phyloP scores from a whole-genome alignment of 768 basidiomycete genomes.

The Xerocomellus chrysenteron region DNA sequence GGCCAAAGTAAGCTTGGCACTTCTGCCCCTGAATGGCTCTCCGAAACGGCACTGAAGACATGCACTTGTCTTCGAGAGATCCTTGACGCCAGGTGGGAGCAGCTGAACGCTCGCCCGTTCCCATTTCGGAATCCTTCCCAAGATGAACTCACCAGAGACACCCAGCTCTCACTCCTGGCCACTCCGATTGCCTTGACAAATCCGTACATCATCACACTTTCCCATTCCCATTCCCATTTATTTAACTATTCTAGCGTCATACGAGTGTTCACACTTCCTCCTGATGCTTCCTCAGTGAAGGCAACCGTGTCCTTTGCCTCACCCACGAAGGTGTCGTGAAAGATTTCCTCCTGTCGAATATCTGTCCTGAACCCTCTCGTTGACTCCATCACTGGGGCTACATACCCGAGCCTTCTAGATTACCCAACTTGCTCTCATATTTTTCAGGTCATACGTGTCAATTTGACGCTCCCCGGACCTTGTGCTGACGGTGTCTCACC shows the following conservation, averaged over 20 bases:
- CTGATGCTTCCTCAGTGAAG: neutral
- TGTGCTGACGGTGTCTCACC: neutral
- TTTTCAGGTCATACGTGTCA: neutral
- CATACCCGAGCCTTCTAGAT: neutral
- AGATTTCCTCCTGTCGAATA: accelerated
- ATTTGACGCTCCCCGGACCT: neutral
- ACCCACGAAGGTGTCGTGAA: neutral
- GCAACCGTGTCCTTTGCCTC: neutral
- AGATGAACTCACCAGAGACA: too few species aligned
- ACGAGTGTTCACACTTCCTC: neutral
- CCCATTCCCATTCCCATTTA: too few species aligned
- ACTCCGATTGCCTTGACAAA: neutral
- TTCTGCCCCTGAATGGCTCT: too few species aligned
- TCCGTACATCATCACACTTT: neutral
- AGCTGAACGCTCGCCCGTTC: too few species aligned
- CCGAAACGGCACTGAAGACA: too few species aligned
- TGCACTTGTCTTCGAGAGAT: too few species aligned
- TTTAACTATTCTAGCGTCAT: neutral
- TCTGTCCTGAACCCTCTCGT: neutral
- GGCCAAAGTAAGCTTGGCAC: too few species aligned
- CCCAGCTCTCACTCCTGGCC: too few species aligned
- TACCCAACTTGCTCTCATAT: too few species aligned
- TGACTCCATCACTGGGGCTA: neutral
- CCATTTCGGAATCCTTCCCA: too few species aligned
- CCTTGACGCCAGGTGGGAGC: too few species aligned